These are phyloP conservation scores for Entomophthora muscae DNA, from an alignment of 371 early-diverging fungal genomes.

Conservation along the genomic window DNA sequence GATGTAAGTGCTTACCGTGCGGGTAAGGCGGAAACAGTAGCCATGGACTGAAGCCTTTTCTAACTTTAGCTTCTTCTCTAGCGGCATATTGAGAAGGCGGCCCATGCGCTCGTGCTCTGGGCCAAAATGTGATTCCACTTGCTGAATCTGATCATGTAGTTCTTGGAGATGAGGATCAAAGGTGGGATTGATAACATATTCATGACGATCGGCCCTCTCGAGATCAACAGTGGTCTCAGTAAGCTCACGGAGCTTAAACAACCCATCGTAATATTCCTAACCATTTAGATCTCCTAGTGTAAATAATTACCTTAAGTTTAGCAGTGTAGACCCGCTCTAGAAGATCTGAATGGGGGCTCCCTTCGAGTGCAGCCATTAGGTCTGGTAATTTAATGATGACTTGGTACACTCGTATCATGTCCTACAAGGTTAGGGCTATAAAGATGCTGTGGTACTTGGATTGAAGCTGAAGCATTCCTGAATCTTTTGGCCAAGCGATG, in stretches of 20 bases:
- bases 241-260: conserved; percentile 45
- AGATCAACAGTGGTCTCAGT: conserved; percentile 86
- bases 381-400: conserved; percentile 56
- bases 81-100: conserved; percentile 45
- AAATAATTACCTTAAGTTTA: conserved; percentile 20
- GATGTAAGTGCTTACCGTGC: conserved; percentile 47
- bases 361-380: conserved; percentile 34
- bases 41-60: conserved; percentile 69
- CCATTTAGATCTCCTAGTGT: conserved; percentile 5
- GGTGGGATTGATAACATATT: conserved; percentile 73
- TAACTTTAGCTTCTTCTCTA: conserved; percentile 76
- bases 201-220: conserved; percentile 65
- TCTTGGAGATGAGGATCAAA: conserved; percentile 58
- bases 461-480: conserved; percentile 50
- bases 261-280: conserved; percentile 25
- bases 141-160: conserved; percentile 37
- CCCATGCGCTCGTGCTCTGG: conserved; percentile 21
- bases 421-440: conserved; percentile 21
- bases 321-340: conserved; percentile 24
- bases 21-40: conserved; percentile 69
- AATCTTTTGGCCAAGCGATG: conserved; percentile 70
- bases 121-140: conserved; percentile 28
- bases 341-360: conserved; percentile 21
- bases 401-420: conserved; percentile 82
- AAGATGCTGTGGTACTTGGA: conserved; percentile 30